phyloP scores from a whole-genome alignment of 805 yeast species.

The Ogataea ganodermae region DNA sequence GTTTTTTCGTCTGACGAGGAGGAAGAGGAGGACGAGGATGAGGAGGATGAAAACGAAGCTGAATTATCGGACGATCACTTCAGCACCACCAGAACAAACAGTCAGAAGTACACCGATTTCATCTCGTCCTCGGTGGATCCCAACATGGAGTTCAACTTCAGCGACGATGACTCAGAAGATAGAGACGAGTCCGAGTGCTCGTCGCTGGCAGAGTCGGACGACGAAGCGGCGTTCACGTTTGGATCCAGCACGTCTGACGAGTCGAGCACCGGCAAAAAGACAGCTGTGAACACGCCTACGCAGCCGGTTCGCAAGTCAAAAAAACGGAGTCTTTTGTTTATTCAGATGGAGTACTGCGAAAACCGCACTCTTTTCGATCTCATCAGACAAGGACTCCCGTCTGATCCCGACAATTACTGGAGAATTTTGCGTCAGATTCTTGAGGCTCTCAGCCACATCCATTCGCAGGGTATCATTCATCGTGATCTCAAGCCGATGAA shows the following conservation, averaged over 20 bases:
- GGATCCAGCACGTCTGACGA: slow-evolving; percentile 21
- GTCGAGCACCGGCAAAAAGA: slow-evolving; percentile 3
- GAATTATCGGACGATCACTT: slow-evolving; percentile 12
- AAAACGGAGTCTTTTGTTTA: slow-evolving; percentile 72
- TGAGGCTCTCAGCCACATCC: slow-evolving; percentile 90
- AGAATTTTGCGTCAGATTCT: slow-evolving; percentile 80
- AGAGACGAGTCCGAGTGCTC: slow-evolving; percentile 24
- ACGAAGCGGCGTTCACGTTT: slow-evolving; percentile 29
- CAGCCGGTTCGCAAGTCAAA: slow-evolving; percentile 24
- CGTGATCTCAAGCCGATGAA: slow-evolving; percentile 95
- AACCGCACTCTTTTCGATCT: slow-evolving; percentile 85
- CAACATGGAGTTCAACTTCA: slow-evolving; percentile 53
- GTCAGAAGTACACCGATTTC: slow-evolving; percentile 57
- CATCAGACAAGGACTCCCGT: slow-evolving; percentile 73
- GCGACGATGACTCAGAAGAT: slow-evolving; percentile 36
- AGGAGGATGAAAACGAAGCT: slow-evolving; percentile 30
- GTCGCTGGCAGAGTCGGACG: slow-evolving; percentile 29
- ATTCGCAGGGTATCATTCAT: slow-evolving; percentile 91
- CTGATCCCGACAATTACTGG: slow-evolving; percentile 83
- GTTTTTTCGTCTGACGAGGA: slow-evolving; percentile 28
- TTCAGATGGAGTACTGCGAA: slow-evolving; percentile 99
- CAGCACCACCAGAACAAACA: slow-evolving; percentile 33
- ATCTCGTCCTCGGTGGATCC: slow-evolving; percentile 65
- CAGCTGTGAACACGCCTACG: slow-evolving; percentile 10
- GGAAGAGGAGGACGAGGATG: slow-evolving; percentile 33